Percentiles rank a stretch among this genome's conserved stretches.
Conservation (phyloP, 148 eudicot genomes). For the Dianthus caryophyllus region DNA sequence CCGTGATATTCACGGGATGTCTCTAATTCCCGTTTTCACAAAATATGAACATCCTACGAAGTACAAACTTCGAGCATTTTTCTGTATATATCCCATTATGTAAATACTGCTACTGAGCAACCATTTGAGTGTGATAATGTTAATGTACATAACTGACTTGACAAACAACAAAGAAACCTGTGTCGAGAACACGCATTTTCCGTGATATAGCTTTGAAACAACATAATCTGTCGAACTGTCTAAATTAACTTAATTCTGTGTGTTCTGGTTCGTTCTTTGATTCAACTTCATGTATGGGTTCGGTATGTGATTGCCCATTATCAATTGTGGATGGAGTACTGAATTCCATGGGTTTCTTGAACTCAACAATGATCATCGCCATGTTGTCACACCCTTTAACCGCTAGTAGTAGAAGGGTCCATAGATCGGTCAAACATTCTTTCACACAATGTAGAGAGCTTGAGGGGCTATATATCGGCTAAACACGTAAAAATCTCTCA, state of each 20-base stretch:
- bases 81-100: slow-evolving; percentile 16
- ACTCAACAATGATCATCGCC: slow-evolving; percentile 92
- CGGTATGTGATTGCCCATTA: slow-evolving; percentile 32
- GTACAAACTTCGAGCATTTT: slow-evolving; percentile 2
- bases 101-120: neutral
- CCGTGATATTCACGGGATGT: too few relatives aligned
- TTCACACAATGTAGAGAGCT: slow-evolving; percentile 82
- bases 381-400: slow-evolving; percentile 98
- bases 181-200: neutral
- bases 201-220: neutral
- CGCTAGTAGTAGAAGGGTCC: slow-evolving; percentile 89
- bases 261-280: slow-evolving; percentile 25
- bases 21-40: too few relatives aligned
- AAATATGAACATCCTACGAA: slow-evolving; percentile 24
- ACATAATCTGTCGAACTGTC: neutral
- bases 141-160: slow-evolving; percentile 17
- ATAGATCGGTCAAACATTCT: slow-evolving; percentile 71
- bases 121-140: neutral
- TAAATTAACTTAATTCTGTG: slow-evolving; percentile 31
- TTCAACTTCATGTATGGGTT: slow-evolving; percentile 15
- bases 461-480: slow-evolving; percentile 10
- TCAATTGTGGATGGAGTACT: slow-evolving; percentile 23
- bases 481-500: neutral
- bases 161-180: slow-evolving; percentile 8
- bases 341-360: slow-evolving; percentile 49